A percentile compares a stretch with the other conserved stretches of the same genome.
Evolutionary conservation across 2,329 filamentous ascomycete species (phyloP).

Genomic region (Mycosphaerelloides madeirae): DNA sequence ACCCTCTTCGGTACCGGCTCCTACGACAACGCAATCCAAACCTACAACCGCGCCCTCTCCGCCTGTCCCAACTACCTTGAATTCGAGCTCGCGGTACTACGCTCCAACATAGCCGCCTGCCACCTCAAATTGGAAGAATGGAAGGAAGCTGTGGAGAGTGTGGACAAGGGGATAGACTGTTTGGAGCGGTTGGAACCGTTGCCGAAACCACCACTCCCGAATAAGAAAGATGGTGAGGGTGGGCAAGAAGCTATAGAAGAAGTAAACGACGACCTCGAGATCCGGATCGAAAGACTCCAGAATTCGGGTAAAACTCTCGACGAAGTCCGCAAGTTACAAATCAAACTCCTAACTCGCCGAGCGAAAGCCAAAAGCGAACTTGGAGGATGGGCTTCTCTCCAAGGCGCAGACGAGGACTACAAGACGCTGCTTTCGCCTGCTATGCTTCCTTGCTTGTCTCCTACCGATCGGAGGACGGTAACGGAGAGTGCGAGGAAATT

Average conservation of each 20-base stretch:
- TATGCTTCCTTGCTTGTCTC: conserved; percentile 56
- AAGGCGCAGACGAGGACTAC: conserved; percentile 78
- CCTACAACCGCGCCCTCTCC: conserved; percentile 74
- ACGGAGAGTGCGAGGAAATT: conserved; percentile 60
- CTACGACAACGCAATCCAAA: conserved; percentile 72
- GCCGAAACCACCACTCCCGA: conserved; percentile 27
- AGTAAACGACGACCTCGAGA: conserved; percentile 42
- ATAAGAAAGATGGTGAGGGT: conserved; percentile 18
- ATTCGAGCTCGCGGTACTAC: conserved; percentile 81
- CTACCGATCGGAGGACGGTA: conserved; percentile 64
- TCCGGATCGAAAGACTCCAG: conserved; percentile 40
- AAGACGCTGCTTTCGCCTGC: conserved; percentile 50
- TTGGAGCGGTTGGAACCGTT: conserved; percentile 58
- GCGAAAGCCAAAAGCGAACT: conserved; percentile 67
- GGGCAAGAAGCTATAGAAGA: conserved; percentile 42
- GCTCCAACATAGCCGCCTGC: conserved; percentile 85
- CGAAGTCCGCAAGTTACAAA: conserved; percentile 71
- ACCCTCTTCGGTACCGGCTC: conserved; percentile 66
- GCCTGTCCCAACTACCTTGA: conserved; percentile 79
- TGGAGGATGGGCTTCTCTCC: conserved; percentile 73
- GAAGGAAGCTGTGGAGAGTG: conserved; percentile 73
- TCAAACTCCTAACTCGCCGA: conserved; percentile 76
- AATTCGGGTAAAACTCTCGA: conserved; percentile 43
- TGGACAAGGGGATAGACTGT: conserved; percentile 66
- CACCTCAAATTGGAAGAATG: conserved; percentile 80